phyloP scores from a whole-genome alignment of 768 basidiomycete species.

The Boletus rubroflammeus region DNA sequence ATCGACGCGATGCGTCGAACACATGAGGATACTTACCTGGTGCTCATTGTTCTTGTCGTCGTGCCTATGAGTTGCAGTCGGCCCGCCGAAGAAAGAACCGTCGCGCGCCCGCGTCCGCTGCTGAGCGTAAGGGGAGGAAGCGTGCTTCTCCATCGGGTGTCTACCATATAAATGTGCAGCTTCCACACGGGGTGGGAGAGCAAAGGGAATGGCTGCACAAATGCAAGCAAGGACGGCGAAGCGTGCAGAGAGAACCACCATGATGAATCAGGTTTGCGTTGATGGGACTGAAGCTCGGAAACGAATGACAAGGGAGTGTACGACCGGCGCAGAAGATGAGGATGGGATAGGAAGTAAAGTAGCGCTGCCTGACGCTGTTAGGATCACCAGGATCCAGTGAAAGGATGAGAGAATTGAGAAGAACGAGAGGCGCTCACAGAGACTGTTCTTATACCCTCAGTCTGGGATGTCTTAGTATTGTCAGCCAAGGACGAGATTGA shows the following conservation, averaged over 20 bases:
- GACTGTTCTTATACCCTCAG: conserved; percentile 19
- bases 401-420: conserved; percentile 36
- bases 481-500: conserved; percentile 16
- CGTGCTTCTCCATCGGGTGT: conserved; percentile 7
- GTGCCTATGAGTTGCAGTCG: not conserved
- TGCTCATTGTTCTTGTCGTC: not conserved
- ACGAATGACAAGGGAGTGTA: conserved; percentile 16
- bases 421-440: conserved; percentile 15
- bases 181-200: conserved; percentile 29
- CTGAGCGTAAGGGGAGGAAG: not conserved
- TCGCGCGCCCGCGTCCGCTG: not conserved
- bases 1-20: not conserved
- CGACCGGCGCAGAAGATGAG: conserved; percentile 24
- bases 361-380: conserved; percentile 16
- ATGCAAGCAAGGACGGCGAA: conserved; percentile 47
- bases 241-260: conserved; percentile 48
- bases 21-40: conserved; percentile 1
- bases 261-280: conserved; percentile 27
- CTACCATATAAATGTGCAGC: conserved; percentile 38
- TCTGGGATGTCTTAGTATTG: conserved; percentile 14
- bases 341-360: conserved; percentile 10
- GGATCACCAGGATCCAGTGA: conserved; percentile 57
- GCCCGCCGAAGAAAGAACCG: not conserved
- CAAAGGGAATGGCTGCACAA: conserved; percentile 40
- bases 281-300: conserved; percentile 5